Base-by-base conservation (phyloP, 352 stramenopile species). In the Pythium rishiriense region DNA sequence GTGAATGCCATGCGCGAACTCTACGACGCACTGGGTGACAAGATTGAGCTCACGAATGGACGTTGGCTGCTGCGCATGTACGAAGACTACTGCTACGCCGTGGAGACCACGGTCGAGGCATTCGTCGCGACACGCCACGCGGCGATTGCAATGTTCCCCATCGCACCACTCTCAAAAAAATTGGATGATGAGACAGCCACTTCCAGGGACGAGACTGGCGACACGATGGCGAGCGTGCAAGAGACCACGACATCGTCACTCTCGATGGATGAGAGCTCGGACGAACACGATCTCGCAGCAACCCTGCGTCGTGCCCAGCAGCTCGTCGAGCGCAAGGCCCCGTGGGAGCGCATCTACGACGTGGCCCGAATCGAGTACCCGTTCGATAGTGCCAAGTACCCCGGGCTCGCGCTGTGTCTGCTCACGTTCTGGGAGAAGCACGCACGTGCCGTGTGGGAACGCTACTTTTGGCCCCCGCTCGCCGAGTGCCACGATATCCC, bases 401-500 rank as follows among this genome's bases (percentile, higher is more conserved):
- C 42, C 9, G 4, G 15, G 25, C 35, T 68, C 19, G 54, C 53
- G 3, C 15, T 19, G 8, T n/a, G 33, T 0, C 33, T 65, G 15
- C 35, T 14, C 0, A 25, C 7, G 12, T 69, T 69, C 33, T 69
- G 63, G 63, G 17, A 39, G 3, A 12, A 33, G 26, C 37, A 69
- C 45, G 54, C 54, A 5, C 47, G 42, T 12, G 50, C 47, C 11
- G 63, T 69, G 33, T 69, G 63, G 63, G 54, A 64, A 31, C 63
- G 63, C 11, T 26, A 56, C 22, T 64, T 69, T 55, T 69, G 63
- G 63, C 22, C 1, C 3, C 50, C 45, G 0, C 42, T 52, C 22
- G 8, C 35, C 0, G 25, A 33, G 6, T 22, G 19, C 4, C n/a
- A 26, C 11, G 21, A 48, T 9, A 14, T 33, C 6, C n/a, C 11